A percentile compares a stretch with the other conserved stretches of the same genome.
Conservation (phyloP, 2,329 filamentous ascomycete genomes). For the Phialophora verrucosa region DNA sequence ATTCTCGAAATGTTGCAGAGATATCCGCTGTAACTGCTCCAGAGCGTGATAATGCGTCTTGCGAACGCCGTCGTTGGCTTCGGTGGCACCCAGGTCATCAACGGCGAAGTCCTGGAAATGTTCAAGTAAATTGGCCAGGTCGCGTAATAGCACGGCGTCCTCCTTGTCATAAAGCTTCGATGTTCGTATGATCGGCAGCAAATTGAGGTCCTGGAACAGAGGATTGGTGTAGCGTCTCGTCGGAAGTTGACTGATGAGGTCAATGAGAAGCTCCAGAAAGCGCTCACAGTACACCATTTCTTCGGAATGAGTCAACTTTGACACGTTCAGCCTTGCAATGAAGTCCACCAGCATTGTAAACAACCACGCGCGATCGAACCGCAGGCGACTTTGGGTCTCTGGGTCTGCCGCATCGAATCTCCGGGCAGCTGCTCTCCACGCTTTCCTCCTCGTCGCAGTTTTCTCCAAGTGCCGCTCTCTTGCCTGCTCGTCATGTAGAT, state of each 20-base stretch:
- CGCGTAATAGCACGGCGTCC: constrained; percentile 76
- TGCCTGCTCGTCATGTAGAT: constrained; percentile 76
- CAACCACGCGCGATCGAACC: constrained; percentile 93
- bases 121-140: constrained; percentile 77
- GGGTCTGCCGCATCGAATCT: constrained; percentile 88
- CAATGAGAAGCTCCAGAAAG: constrained; percentile 88
- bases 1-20: constrained; percentile 81
- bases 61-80: constrained; percentile 76
- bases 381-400: constrained; percentile 73
- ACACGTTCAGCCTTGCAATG: constrained; percentile 70
- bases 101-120: constrained; percentile 91
- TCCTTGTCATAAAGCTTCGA: constrained; percentile 79
- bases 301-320: constrained; percentile 36
- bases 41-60: constrained; percentile 78
- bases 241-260: constrained; percentile 90
- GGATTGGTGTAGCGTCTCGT: constrained; percentile 93
- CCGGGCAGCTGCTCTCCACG: constrained; percentile 86
- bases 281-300: constrained; percentile 61
- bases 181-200: constrained; percentile 75
- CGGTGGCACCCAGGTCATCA: constrained; percentile 84
- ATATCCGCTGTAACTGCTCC: constrained; percentile 77
- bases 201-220: constrained; percentile 81
- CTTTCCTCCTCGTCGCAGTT: constrained; percentile 76
- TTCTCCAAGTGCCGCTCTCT: constrained; percentile 76
- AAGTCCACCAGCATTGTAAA: constrained; percentile 87